Evolutionary conservation across 2,329 filamentous ascomycete genomes (phyloP), one percentile per base, ranked within the genome.

Genomic region (Fonsecaea pedrosoi): DNA sequence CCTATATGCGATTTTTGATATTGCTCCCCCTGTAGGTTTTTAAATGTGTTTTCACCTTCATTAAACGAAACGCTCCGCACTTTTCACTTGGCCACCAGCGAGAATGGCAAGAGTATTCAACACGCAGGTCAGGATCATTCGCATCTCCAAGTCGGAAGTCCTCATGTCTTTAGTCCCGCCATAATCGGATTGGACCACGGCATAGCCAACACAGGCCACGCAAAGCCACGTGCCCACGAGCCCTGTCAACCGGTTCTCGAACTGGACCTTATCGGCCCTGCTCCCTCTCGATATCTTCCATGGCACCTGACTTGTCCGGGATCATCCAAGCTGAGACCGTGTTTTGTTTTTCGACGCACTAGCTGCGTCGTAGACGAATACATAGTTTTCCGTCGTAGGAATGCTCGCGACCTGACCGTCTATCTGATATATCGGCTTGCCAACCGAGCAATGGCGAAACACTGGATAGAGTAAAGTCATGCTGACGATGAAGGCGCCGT

Each of bases 1-100:
- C 45, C 45, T 50, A 25, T 50, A 25, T 50, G 45, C 45, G 6
- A 10, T 25, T 50, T 50, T 50, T 50, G 45, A 25, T 50, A 25
- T 50, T 50, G 3, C 42, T 50, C 45, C 18, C 25, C 45, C 25
- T 50, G 7, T 21, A 50, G 45, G 18, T 21, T 12, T 12, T 18
- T 9, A 45, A 45, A 45, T 45, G n/a, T 25, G 18, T 50, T 18
- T 50, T 10, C 4, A 9, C 9, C 3, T 50, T 25, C 18, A 50
- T 50, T 50, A 50, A 18, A 50, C 45, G 18, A 50, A 42, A 5
- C 40, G 18, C 40, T 42, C 4, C 13, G 45, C 45, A 21, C 45
- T 50, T 25, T 25, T 25, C 45, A 21, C n/a, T 50, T 50, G 5
- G 45, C 45, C 45, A 50, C 18, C 18, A 21, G 45, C 45, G 45